Evolutionary conservation across 2,329 filamentous ascomycete genomes (phyloP).

Genomic region (Apiospora koreana): DNA sequence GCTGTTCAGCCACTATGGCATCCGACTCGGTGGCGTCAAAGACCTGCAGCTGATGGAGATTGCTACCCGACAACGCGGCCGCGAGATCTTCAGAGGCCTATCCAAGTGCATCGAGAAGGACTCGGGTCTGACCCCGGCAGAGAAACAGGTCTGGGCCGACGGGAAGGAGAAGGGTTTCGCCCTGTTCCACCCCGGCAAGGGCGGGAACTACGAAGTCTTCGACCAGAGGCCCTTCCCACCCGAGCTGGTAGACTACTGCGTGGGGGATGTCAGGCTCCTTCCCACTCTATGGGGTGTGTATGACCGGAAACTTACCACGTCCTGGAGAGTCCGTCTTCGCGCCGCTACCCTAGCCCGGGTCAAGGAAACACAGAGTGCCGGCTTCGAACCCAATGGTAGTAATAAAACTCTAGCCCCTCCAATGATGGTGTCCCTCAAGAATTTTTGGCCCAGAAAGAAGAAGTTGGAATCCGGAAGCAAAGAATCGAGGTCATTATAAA

Average conservation of each 20-base stretch:
- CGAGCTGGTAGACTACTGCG: neutral
- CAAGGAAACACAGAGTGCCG: neutral
- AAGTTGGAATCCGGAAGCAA: too few relatives aligned
- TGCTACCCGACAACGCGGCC: neutral
- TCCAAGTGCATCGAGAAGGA: neutral
- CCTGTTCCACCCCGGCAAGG: neutral
- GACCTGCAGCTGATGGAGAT: slow-evolving; percentile 5
- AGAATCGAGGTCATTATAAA: too few relatives aligned
- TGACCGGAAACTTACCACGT: neutral
- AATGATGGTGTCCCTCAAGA: neutral
- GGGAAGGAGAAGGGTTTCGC: neutral
- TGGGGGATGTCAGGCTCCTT: neutral
- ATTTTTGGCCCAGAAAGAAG: too few relatives aligned
- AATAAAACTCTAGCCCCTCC: neutral
- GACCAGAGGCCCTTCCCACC: neutral
- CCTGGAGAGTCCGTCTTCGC: neutral
- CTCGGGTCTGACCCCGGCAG: neutral
- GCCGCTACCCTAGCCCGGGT: neutral
- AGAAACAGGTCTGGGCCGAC: neutral
- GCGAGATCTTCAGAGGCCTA: neutral
- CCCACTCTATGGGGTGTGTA: neutral
- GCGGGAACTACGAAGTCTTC: neutral
- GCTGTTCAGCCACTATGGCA: slow-evolving; percentile 21
- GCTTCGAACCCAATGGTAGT: neutral
- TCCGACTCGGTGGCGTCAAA: neutral